Percentiles rank a stretch among this genome's conserved stretches.
Evolutionary conservation across 257 asterid genomes (phyloP).

Genomic region (Salvia splendens): DNA sequence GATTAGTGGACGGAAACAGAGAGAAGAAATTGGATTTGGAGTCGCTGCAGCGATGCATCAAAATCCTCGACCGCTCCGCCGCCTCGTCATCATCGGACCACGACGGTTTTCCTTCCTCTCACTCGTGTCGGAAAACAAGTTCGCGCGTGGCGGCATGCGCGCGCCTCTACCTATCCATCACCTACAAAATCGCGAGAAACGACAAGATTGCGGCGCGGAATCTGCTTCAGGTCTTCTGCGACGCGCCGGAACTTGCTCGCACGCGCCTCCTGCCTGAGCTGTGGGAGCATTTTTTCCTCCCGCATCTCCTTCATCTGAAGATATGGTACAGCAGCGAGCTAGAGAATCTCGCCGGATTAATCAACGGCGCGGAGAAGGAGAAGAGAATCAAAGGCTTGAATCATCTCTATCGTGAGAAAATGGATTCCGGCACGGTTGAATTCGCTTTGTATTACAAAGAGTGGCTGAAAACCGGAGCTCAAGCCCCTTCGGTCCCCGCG

Average conservation of each 20-base stretch:
- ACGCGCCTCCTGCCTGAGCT: slow-evolving; percentile 67
- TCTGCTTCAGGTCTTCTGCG: slow-evolving; percentile 58
- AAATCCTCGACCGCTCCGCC: slow-evolving; percentile 43
- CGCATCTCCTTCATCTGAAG: slow-evolving; percentile 86
- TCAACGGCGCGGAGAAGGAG: slow-evolving; percentile 39
- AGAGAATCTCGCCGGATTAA: slow-evolving; percentile 40
- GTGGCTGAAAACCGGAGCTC: slow-evolving; percentile 77
- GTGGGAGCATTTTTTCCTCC: slow-evolving; percentile 86
- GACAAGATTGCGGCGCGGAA: slow-evolving; percentile 64
- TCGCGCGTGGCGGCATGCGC: slow-evolving; percentile 67
- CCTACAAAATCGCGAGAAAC: slow-evolving; percentile 56
- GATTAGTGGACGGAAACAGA: slow-evolving; percentile 38
- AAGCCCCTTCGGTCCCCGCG: slow-evolving; percentile 64
- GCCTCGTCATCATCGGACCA: slow-evolving; percentile 34
- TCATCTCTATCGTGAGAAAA: slow-evolving; percentile 48
- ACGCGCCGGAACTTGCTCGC: slow-evolving; percentile 67
- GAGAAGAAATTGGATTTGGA: slow-evolving; percentile 45
- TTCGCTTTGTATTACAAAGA: slow-evolving; percentile 70
- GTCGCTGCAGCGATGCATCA: slow-evolving; percentile 49
- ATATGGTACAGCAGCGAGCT: slow-evolving; percentile 67
- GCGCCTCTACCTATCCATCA: slow-evolving; percentile 64
- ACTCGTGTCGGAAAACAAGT: slow-evolving; percentile 33
- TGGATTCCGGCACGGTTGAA: slow-evolving; percentile 66
- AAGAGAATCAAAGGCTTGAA: slow-evolving; percentile 47
- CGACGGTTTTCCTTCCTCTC: slow-evolving; percentile 27